Evolutionary conservation across 176 grass and related monocot species (phyloP).

Genomic region (Oryza meridionalis): DNA sequence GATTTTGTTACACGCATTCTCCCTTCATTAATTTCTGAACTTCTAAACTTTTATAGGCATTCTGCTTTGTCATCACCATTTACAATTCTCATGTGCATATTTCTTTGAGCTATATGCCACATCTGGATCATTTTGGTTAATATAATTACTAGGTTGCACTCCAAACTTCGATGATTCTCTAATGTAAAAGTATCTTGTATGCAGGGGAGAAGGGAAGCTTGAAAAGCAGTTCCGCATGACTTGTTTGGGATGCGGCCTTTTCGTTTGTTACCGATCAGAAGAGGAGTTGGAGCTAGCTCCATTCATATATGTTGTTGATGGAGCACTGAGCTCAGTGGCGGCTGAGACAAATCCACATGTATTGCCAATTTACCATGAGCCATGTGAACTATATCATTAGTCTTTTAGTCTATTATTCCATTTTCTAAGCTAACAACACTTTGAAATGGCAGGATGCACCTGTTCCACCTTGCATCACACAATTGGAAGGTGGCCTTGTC

Average conservation of each 20-base stretch:
- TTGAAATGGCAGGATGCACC: constrained; percentile 77
- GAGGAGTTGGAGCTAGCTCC: constrained; percentile 83
- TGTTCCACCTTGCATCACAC: constrained; percentile 92
- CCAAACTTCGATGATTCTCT: constrained; percentile 32
- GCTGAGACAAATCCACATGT: constrained; percentile 99
- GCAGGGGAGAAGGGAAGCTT: constrained; percentile 86
- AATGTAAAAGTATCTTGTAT: constrained; percentile 40
- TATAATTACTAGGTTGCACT: constrained; percentile 7
- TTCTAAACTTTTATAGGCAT: constrained; percentile 6
- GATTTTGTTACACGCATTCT: background rate
- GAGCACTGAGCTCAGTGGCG: constrained; percentile 81
- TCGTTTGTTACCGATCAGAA: constrained; percentile 96
- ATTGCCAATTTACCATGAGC: background rate
- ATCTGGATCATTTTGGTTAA: constrained; percentile 29
- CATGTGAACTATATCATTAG: constrained; percentile 29
- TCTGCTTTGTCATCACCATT: background rate
- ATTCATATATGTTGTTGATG: constrained; percentile 92
- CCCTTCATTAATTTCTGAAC: background rate
- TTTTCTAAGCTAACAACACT: constrained; percentile 8
- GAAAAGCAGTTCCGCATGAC: constrained; percentile 97
- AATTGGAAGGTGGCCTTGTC: constrained; percentile 90
- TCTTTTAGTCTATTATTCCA: constrained; percentile 27
- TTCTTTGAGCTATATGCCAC: background rate
- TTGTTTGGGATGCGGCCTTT: constrained; percentile 83
- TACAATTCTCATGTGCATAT: constrained; percentile 18